Evolutionary conservation across 2,329 filamentous ascomycete species (phyloP).

Genomic region (Fusarium sterilihyphosum): DNA sequence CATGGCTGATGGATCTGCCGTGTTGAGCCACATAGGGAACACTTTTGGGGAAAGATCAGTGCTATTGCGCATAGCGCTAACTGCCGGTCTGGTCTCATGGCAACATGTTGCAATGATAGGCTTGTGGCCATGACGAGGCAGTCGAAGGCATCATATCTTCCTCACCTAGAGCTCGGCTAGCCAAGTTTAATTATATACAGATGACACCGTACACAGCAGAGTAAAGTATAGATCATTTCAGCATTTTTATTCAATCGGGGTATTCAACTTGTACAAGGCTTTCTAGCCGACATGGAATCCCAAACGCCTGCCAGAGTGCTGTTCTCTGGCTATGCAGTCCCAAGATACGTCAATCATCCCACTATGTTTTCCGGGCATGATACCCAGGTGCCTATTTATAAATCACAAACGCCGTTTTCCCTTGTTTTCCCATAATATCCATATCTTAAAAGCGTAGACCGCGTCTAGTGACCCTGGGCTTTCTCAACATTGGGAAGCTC

Average conservation of each 20-base stretch:
- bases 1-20: neutral
- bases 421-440: constrained; percentile 16
- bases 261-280: constrained; percentile 36
- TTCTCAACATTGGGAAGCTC: constrained; percentile 75
- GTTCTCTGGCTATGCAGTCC: constrained; percentile 31
- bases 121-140: neutral
- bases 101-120: too few relatives aligned
- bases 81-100: neutral
- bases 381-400: constrained; percentile 10
- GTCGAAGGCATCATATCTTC: neutral
- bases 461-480: constrained; percentile 49
- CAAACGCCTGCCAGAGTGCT: constrained; percentile 36
- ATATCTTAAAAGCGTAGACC: constrained; percentile 36
- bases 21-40: neutral
- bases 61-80: neutral
- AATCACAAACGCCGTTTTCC: constrained; percentile 32
- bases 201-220: neutral
- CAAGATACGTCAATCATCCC: constrained; percentile 23
- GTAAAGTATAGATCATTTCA: neutral
- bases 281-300: constrained; percentile 25
- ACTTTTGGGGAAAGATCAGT: neutral
- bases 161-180: neutral
- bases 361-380: constrained; percentile 16
- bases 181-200: neutral
- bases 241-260: constrained; percentile 20